Evolutionary conservation across 1,139 yeast genomes (phyloP).

Genomic region (Saccharomycopsis crataegensis): DNA sequence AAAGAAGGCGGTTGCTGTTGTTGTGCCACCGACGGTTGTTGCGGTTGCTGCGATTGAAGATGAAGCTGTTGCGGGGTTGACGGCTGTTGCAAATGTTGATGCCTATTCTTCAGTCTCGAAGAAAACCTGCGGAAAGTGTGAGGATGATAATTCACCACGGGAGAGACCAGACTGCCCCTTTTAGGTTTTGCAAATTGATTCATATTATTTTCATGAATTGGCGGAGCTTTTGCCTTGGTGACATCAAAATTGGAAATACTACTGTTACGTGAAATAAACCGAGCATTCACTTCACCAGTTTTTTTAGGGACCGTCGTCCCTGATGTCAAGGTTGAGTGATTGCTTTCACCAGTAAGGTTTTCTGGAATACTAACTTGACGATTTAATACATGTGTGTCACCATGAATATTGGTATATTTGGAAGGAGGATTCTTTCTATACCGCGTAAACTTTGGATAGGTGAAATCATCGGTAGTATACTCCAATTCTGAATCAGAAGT

Average conservation of each 20-base stretch:
- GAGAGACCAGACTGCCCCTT: conserved; percentile 1
- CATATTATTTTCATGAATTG: not conserved
- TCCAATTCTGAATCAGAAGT: conserved; percentile 18
- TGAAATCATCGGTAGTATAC: conserved; percentile 19
- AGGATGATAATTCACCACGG: conserved; percentile 6
- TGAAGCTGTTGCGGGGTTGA: not conserved
- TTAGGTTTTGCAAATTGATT: not conserved
- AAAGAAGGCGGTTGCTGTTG: not conserved
- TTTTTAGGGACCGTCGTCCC: not conserved
- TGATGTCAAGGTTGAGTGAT: conserved; percentile 1
- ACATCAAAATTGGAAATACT: conserved; percentile 4
- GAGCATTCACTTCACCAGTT: not conserved
- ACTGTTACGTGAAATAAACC: conserved; percentile 5
- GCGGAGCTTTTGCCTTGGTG: not conserved
- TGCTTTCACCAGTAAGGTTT: not conserved
- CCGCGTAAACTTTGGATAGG: conserved; percentile 17
- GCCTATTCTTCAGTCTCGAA: conserved; percentile 1
- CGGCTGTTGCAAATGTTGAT: not conserved
- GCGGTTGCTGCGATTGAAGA: not conserved
- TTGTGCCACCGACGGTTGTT: not conserved
- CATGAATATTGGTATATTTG: not conserved
- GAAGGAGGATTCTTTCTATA: conserved; percentile 6
- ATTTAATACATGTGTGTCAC: conserved; percentile 8
- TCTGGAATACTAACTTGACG: not conserved
- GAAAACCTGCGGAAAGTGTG: conserved; percentile 5